Evolutionary conservation across 1,284 basidiomycete species (phyloP).

Genomic region (Hymenochaete sp.): DNA sequence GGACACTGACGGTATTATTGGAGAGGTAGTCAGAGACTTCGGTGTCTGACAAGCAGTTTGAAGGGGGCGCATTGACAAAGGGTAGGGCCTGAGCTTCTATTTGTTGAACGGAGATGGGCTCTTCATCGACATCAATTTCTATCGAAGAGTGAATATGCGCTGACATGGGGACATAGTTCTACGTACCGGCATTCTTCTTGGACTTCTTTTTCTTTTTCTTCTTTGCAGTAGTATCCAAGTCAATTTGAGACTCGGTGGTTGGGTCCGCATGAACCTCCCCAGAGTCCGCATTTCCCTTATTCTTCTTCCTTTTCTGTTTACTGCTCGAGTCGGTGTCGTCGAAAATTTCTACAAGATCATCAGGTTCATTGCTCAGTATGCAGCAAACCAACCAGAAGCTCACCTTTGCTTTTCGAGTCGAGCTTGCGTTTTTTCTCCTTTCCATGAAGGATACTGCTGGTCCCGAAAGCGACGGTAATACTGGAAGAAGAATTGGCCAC

Average conservation of each 20-base stretch:
- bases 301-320: slow-evolving; percentile 25
- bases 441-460: too few species aligned
- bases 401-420: too few species aligned
- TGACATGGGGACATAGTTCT: background rate
- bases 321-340: slow-evolving; percentile 6
- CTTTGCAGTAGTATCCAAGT: slow-evolving; percentile 22
- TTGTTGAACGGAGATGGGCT: too few species aligned
- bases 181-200: slow-evolving; percentile 25
- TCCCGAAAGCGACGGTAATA: too few species aligned
- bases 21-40: slow-evolving; percentile 58
- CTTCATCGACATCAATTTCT: too few species aligned
- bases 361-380: too few species aligned
- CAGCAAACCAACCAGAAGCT: too few species aligned
- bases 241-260: background rate
- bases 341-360: too few species aligned
- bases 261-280: background rate
- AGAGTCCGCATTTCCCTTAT: slow-evolving; percentile 5
- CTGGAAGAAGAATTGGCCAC: too few species aligned
- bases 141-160: background rate
- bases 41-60: slow-evolving; percentile 27
- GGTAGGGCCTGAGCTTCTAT: too few species aligned
- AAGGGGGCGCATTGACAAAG: background rate
- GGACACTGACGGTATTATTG: slow-evolving; percentile 70
- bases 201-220: slow-evolving; percentile 29
- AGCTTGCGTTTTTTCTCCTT: too few species aligned